Evolutionary conservation across 495 filamentous ascomycete genomes (phyloP), one percentile per base, ranked within the genome.

Genomic region (Hyphodiscus hymeniophilus): DNA sequence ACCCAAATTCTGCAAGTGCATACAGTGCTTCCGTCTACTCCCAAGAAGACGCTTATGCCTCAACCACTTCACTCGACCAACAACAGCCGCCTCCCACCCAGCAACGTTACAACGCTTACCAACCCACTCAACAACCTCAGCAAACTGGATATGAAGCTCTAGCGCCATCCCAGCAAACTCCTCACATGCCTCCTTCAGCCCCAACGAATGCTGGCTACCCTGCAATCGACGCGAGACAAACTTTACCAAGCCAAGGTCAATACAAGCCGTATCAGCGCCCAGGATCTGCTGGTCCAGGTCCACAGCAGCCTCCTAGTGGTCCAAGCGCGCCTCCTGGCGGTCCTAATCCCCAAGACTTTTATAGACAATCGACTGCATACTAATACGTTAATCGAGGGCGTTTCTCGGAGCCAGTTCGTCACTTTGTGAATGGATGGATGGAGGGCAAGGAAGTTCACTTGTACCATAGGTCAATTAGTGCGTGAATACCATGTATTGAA

Each of bases 11-110:
- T 11, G 26, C n/a, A n/a, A n/a, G n/a, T n/a, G 22, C 47, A 2
- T 85, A 84, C 48, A 74, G 75, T 6, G 71, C 77, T 3, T 76
- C 81, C 3, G 64, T 67, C 42, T 83, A 85, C 56, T 71, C 76
- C 1, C 65, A 70, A 28, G 81, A 85, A 3, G 76, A 83, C 33
- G 71, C 65, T 16, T 76, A 71, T 48, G 52, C 60, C 2, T 51
- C 60, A 10, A 45, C 57, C 10, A 47, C 58, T 8, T 47, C 59
- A 7, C 51, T 60, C 34, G 42, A 63, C 7, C 52, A 63, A 20
- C 68, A 72, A 39, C 70, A 73, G 50, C 63, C 66, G 5, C 72
- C 77, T 20, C 75, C 77, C 7, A 34, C 51, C 3, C 59, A 61
- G 15, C 63, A 66, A 26, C 68, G 70, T 46, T 72, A 70, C 45